These are phyloP conservation scores for Galeopsis tetrahit DNA, from an alignment of 257 asterid species.

Conservation along the genomic window DNA sequence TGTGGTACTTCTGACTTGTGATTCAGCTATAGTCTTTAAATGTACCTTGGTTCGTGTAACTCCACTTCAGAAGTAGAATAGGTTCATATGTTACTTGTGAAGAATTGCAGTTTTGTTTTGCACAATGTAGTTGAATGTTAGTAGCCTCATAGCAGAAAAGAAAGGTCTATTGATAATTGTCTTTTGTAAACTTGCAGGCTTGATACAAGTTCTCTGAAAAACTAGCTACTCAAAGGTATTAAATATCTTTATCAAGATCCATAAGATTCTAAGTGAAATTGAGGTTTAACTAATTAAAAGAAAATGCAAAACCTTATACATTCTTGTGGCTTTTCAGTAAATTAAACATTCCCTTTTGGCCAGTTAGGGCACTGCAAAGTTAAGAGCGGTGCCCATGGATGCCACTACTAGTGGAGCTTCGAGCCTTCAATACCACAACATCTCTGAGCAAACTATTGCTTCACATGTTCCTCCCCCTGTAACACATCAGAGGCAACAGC, in stretches of 20 bases:
- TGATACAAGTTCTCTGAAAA: slow-evolving; percentile 46
- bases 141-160: neutral
- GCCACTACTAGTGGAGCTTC: slow-evolving; percentile 83
- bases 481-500: slow-evolving; percentile 60
- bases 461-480: slow-evolving; percentile 54
- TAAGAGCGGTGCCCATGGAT: slow-evolving; percentile 89
- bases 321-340: slow-evolving; percentile 38
- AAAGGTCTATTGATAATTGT: slow-evolving; percentile 16
- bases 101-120: neutral
- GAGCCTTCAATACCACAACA: slow-evolving; percentile 73
- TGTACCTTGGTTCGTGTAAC: neutral
- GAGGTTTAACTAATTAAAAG: neutral
- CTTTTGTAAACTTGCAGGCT: slow-evolving; percentile 51
- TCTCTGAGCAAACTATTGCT: slow-evolving; percentile 65
- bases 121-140: slow-evolving; percentile 21
- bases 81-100: slow-evolving; percentile 2
- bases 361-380: slow-evolving; percentile 64
- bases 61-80: neutral
- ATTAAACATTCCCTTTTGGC: slow-evolving; percentile 37
- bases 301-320: slow-evolving; percentile 24
- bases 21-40: neutral
- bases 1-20: neutral
- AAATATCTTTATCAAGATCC: neutral
- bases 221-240: slow-evolving; percentile 43
- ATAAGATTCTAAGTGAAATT: neutral